Evolutionary conservation across 2,329 filamentous ascomycete species (phyloP), one percentile per base, ranked within the genome.

Genomic region (Helicocarpus griseus): DNA sequence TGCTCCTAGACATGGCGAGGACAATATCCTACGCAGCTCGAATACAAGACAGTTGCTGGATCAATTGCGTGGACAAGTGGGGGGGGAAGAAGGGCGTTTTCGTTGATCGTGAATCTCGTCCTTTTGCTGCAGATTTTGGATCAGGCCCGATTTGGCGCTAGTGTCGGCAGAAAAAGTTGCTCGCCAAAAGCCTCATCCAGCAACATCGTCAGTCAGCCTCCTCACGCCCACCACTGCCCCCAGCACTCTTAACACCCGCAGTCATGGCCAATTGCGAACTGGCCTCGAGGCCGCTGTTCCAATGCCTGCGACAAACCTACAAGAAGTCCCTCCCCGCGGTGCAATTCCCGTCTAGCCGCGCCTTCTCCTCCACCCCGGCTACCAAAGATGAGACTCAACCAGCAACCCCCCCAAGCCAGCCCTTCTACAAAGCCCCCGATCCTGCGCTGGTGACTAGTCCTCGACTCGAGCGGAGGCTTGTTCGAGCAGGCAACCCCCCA

Each of bases 401-500:
- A 63, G 60, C 63, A 50, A 66, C 72, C 58, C 49, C 60, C 22
- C 54, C 63, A 54, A 67, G 59, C 52, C 57, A 65, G 60, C 63
- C 71, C 38, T 73, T 73, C 60, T 65, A 72, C 62, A 70, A 66
- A 57, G 60, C 65, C 17, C 69, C 69, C 19, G 80, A 89, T 65
- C 86, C 84, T n/a, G 74, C 79, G 56, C 82, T 80, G n/a, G 85
- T 87, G 24, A 77, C 80, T 40, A 81, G 76, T 45, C 75, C 73
- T 44, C 77, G 76, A 65, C 76, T 82, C 53, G 86, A 93, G 70
- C 77, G 79, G 57, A 78, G 77, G 55, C 75, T 95, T 50, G 73
- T 89, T 63, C 80, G 80, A 64, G 73, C 78, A 57, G 85, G 87
- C 50, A 77, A 82, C 41, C 77, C 80, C 55, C 89, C 88, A 49